Conservation (phyloP, 176 grass and related monocot species). For the Paspalum vaginatum region DNA sequence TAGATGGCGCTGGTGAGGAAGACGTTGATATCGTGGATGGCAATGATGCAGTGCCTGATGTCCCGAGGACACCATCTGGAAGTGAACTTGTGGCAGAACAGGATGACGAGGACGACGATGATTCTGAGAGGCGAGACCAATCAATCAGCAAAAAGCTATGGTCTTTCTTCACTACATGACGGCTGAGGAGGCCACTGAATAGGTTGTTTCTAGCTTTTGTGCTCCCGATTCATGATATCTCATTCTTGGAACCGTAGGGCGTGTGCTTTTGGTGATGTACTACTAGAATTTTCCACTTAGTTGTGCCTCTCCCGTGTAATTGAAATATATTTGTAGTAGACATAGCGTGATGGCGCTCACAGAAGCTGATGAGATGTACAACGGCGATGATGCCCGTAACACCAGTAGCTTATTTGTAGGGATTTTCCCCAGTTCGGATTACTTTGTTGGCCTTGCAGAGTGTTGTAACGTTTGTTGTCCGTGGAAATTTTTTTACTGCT, state of each 20-base stretch:
- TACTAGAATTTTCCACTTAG: constrained; percentile 44
- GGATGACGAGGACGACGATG: constrained; percentile 61
- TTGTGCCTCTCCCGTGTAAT: constrained; percentile 48
- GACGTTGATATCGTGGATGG: constrained; percentile 36
- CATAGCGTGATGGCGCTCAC: constrained; percentile 56
- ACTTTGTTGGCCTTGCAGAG: constrained; percentile 8
- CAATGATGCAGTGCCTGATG: constrained; percentile 35
- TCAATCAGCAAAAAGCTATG: constrained; percentile 87
- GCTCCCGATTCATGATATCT: constrained; percentile 51
- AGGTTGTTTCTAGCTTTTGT: constrained; percentile 53
- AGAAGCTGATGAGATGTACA: constrained; percentile 48
- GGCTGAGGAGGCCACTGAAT: constrained; percentile 30
- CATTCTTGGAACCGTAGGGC: constrained; percentile 53
- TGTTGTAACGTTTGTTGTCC: constrained; percentile 18
- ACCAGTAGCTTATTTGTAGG: constrained; percentile 49
- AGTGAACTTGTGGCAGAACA: constrained; percentile 44
- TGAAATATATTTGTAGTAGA: constrained; percentile 54
- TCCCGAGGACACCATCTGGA: constrained; percentile 63
- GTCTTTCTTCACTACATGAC: constrained; percentile 95
- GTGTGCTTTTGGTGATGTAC: constrained; percentile 50
- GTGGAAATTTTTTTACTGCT: neutral
- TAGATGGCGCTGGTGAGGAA: constrained; percentile 37
- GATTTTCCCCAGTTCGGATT: constrained; percentile 33
- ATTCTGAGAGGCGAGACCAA: constrained; percentile 52
- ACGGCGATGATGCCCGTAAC: constrained; percentile 39